Base-by-base conservation (phyloP, 2,329 filamentous ascomycete genomes). In the Colletotrichum sp. region DNA sequence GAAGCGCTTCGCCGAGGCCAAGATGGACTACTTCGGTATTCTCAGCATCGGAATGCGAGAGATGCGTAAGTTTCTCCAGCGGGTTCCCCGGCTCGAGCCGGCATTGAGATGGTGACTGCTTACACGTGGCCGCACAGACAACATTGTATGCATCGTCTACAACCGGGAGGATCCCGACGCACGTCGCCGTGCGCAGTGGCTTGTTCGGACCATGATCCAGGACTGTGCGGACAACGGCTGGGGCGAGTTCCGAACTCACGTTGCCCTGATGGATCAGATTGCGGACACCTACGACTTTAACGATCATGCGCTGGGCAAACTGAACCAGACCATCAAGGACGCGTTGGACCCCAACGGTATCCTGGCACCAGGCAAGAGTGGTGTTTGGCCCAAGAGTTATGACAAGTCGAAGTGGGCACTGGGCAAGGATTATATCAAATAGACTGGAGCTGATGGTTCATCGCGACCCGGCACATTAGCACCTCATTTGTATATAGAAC, bases 141-240 rank as follows among this genome's bases (percentile, higher is more conserved):
- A 90, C 79, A 90, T 91, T 73, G 86, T 90, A 4, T 88, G 88
- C 73, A 87, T 91, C 57, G 85, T 90, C 16, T 91, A 89, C 79
- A 85, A 91, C 75, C 83, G 86, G 7, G 83, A 84, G 48, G 83
- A 88, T 39, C 78, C 83, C 1, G 83, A 86, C 2, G 71, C 71
- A 26, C 85, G 87, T 77, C 77, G 82, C 24, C 81, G 83, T 3
- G 82, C 81, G 36, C 75, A 81, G 67, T 78, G 76, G 74, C 74
- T 82, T 13, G 80, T 85, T 77, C 77, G 81, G 6, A 83, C 83
- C 8, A 81, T 87, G 77, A 85, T 86, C 26, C 82, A 83, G 10
- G 84, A 88, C 74, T 86, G 84, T 34, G 86, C 86, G 0, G 79
- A 78, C 13, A 78, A 83, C 7, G 86, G 86, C 4, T 88, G 85